phyloP scores from a whole-genome alignment of 73 alveolate genomes.

The Stentor coeruleus region DNA sequence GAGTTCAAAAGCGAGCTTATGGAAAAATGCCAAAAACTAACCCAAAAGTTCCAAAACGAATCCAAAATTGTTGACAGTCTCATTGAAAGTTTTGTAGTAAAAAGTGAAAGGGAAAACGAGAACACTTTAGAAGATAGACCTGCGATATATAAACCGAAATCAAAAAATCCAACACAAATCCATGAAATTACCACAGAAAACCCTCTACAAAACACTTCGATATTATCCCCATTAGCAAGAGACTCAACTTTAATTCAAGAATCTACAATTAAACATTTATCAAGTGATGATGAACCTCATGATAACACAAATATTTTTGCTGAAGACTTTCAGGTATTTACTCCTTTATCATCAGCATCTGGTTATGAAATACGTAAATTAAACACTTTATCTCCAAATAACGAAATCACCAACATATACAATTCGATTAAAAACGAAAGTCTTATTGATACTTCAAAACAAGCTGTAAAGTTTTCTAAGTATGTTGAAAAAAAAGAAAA shows the following conservation, averaged over 20 bases:
- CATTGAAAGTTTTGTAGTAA: not conserved
- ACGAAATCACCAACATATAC: too few species aligned
- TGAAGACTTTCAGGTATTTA: not conserved
- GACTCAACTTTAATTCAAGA: too few species aligned
- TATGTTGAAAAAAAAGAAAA: too few species aligned
- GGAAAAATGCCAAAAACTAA: not conserved
- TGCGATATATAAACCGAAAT: not conserved
- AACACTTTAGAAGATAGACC: conserved; percentile 1
- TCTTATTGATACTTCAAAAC: too few species aligned
- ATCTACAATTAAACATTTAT: not conserved
- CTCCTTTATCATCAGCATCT: too few species aligned
- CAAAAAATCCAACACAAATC: not conserved
- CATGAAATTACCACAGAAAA: not conserved
- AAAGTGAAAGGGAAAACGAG: not conserved
- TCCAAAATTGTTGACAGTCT: not conserved
- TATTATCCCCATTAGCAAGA: too few species aligned
- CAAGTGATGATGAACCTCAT: not conserved
- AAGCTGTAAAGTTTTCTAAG: too few species aligned
- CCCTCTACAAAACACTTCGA: too few species aligned
- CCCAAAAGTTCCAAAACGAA: not conserved
- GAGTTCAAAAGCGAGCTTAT: not conserved
- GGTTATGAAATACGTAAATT: too few species aligned
- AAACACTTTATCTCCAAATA: too few species aligned
- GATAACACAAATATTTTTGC: not conserved
- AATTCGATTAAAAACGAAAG: too few species aligned